A percentile compares a stretch with the other conserved stretches of the same genome.
Evolutionary conservation across 768 basidiomycete genomes (phyloP).

Genomic region (Boletus tomentosulus): DNA sequence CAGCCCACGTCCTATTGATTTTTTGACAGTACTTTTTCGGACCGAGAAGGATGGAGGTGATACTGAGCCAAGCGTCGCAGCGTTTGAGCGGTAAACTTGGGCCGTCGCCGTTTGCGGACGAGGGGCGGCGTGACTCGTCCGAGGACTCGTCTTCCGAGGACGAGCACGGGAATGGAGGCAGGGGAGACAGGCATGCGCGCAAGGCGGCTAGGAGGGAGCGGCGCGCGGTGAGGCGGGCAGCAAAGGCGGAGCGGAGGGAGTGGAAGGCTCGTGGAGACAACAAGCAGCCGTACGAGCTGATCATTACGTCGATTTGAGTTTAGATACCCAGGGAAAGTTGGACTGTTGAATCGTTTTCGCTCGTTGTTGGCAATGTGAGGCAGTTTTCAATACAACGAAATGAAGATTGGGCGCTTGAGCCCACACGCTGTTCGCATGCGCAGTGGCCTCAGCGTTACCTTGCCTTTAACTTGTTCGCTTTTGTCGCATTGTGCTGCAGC

Average conservation of each 20-base stretch:
- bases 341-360: too few relatives aligned
- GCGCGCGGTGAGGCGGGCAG: slow-evolving; percentile 3
- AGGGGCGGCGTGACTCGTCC: not conserved
- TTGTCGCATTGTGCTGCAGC: too few relatives aligned
- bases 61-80: slow-evolving; percentile 32
- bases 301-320: slow-evolving; percentile 8
- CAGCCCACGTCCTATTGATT: not conserved
- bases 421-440: too few relatives aligned
- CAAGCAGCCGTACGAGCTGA: slow-evolving; percentile 20
- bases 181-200: not conserved
- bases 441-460: too few relatives aligned
- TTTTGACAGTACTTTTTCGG: slow-evolving; percentile 44
- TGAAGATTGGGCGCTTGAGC: too few relatives aligned
- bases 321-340: too few relatives aligned
- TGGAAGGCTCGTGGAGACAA: slow-evolving; percentile 17
- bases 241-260: slow-evolving; percentile 9
- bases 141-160: slow-evolving; percentile 2
- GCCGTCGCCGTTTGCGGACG: slow-evolving; percentile 1
- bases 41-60: slow-evolving; percentile 41
- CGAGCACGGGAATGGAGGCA: not conserved
- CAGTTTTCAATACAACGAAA: too few relatives aligned
- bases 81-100: slow-evolving; percentile 27
- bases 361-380: too few relatives aligned
- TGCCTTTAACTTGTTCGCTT: too few relatives aligned
- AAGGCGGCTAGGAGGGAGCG: slow-evolving; percentile 9